A percentile compares a stretch with the other conserved stretches of the same genome.
phyloP scores from a whole-genome alignment of 768 basidiomycete species.

The Trametes maxima region DNA sequence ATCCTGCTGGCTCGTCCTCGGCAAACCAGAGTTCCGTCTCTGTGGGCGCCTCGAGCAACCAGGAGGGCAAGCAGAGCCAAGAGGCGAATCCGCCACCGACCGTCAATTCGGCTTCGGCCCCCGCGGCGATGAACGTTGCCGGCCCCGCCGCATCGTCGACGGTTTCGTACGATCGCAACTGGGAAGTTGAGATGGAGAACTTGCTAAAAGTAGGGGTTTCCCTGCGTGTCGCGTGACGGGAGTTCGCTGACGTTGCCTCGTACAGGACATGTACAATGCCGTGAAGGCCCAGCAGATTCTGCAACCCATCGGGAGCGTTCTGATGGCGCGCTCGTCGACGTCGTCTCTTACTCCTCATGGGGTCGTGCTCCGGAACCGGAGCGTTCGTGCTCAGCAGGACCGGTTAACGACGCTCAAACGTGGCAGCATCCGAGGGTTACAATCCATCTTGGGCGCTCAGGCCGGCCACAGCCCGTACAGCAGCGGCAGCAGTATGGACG shows the following conservation, averaged over 20 bases:
- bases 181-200: slow-evolving; percentile 87
- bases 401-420: slow-evolving; percentile 81
- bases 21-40: slow-evolving; percentile 67
- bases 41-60: slow-evolving; percentile 52
- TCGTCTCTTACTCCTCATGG: slow-evolving; percentile 61
- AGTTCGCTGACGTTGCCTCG: neutral
- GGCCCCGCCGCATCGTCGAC: slow-evolving; percentile 32
- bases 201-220: slow-evolving; percentile 68
- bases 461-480: slow-evolving; percentile 80
- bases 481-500: slow-evolving; percentile 81
- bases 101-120: neutral
- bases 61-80: slow-evolving; percentile 27
- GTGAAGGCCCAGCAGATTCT: slow-evolving; percentile 91
- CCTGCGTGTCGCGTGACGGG: neutral
- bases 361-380: slow-evolving; percentile 61
- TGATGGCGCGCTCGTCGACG: slow-evolving; percentile 47
- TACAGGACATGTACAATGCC: slow-evolving; percentile 90
- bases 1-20: slow-evolving; percentile 36
- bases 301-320: slow-evolving; percentile 65
- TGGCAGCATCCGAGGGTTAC: slow-evolving; percentile 87
- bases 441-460: slow-evolving; percentile 71
- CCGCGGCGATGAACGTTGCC: slow-evolving; percentile 6
- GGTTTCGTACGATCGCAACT: slow-evolving; percentile 60
- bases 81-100: slow-evolving; percentile 39
- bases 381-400: slow-evolving; percentile 67